A percentile compares a stretch with the other conserved stretches of the same genome.
phyloP scores from a whole-genome alignment of 2,329 filamentous ascomycete species.

The Ilyonectria mors-panacis region DNA sequence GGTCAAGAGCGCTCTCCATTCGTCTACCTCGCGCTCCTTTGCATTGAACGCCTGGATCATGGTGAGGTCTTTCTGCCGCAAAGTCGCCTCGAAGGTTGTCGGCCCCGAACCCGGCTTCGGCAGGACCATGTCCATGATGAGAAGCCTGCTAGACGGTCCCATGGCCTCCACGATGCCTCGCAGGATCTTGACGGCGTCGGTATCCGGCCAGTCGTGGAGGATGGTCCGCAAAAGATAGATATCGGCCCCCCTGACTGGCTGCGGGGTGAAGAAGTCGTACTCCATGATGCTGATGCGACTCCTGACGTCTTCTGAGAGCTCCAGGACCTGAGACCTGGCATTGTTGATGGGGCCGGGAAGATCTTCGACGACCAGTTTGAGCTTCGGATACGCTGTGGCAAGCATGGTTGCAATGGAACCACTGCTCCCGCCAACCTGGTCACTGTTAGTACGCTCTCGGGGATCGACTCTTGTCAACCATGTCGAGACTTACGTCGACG shows the following conservation, averaged over 20 bases:
- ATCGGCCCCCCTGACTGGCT: constrained; percentile 49
- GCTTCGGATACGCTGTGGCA: constrained; percentile 49
- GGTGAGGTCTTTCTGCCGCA: constrained; percentile 39
- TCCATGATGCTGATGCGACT: constrained; percentile 41
- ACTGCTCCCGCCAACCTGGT: constrained; percentile 24
- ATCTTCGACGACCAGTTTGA: constrained; percentile 56
- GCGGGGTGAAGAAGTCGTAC: constrained; percentile 53
- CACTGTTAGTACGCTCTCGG: no score
- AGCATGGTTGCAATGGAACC: constrained; percentile 38
- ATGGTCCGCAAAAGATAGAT: constrained; percentile 52
- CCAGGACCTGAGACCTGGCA: no score
- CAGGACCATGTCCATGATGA: constrained; percentile 44
- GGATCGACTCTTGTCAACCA: no score
- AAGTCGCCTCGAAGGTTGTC: constrained; percentile 16
- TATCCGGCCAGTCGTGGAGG: constrained; percentile 55
- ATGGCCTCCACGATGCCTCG: constrained; percentile 15
- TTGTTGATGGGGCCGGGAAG: constrained; percentile 19
- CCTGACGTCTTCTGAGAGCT: constrained; percentile 29
- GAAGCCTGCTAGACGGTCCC: neutral
- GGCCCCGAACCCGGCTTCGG: constrained; percentile 32
- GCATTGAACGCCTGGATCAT: constrained; percentile 43
- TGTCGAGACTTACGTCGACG: constrained; percentile 2
- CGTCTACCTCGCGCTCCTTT: constrained; percentile 28
- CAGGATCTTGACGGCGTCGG: constrained; percentile 51
- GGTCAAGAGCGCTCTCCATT: constrained; percentile 32